Base-by-base conservation (phyloP, 441 rosid species). In the Euphorbia corollata region DNA sequence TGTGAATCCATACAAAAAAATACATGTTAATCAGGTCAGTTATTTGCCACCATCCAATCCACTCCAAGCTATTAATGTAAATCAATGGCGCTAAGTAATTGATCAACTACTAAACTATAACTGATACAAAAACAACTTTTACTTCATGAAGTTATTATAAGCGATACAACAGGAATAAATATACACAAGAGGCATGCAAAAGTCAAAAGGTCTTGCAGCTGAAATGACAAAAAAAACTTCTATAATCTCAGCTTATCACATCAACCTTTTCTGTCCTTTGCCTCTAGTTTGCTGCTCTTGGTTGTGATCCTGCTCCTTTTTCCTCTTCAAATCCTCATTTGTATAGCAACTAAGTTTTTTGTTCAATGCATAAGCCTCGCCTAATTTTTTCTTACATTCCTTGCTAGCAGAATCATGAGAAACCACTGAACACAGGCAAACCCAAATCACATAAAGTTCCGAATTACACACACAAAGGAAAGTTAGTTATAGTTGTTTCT, bases 331-430 rank as follows among this genome's bases (percentile, higher is more conserved):
- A 12, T 84, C 91, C 65, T 84, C 88, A 54, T 93, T 80, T 9
- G 86, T 84, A 3, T 22, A 51, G 50, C 93, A 93, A 2, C 78
- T 77, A 75, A 77, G 59, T 67, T 79, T 82, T 74, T 76, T 76
- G 83, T 83, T 93, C 69, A 87, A 63, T 24, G 89, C 87, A 79
- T 91, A 93, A 3, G 96, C 83, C 81, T 83, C 96, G 6, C 79
- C 93, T 88, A 91, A 68, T 82, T 79, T 87, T 73, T 84, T 84
- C 80, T 70, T 86, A 78, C 97, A 89, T 50, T 84, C 97, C 75
- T 91, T 89, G 87, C 93, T 91, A 27, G 96, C 96, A 47, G 78
- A 73, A 77, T 87, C 99, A 67, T 91, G 99, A 71, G 71, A 61
- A 59, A 93, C 92, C 82, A 93, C 96, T 90, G 87, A 54, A 75